phyloP scores from a whole-genome alignment of 208 protist species.

The Wallacemonas collosoma region DNA sequence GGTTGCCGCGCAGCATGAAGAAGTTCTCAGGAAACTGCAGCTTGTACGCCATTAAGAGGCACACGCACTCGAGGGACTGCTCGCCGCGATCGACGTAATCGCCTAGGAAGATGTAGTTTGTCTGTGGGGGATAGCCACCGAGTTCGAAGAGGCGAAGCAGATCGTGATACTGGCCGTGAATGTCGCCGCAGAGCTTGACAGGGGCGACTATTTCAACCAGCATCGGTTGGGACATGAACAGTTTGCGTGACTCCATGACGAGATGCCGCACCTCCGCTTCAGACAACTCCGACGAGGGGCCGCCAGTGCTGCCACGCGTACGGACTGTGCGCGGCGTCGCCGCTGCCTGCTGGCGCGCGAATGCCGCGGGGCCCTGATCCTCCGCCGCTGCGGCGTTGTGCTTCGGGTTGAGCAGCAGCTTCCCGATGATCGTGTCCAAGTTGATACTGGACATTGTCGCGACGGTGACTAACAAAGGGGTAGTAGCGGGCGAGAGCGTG shows the following conservation, averaged over 20 bases:
- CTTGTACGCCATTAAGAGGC: slow-evolving; percentile 98
- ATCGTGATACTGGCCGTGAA: slow-evolving; percentile 99
- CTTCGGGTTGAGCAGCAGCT: slow-evolving; percentile 61
- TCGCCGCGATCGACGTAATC: slow-evolving; percentile 99
- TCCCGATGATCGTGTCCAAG: slow-evolving; percentile 59
- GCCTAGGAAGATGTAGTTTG: slow-evolving; percentile 99
- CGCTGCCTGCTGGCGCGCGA: slow-evolving; percentile 44
- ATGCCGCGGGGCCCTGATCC: slow-evolving; percentile 22
- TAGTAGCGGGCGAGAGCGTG: neutral
- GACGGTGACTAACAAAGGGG: neutral
- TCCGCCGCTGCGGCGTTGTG: slow-evolving; percentile 52
- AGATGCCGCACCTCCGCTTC: slow-evolving; percentile 91
- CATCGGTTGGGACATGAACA: slow-evolving; percentile 84
- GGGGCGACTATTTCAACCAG: slow-evolving; percentile 92
- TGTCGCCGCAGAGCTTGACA: slow-evolving; percentile 97
- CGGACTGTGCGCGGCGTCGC: slow-evolving; percentile 20
- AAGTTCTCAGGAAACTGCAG: slow-evolving; percentile 99
- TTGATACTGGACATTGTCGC: slow-evolving; percentile 15
- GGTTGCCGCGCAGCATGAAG: slow-evolving; percentile 99
- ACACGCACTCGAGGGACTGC: slow-evolving; percentile 98
- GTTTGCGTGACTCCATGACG: slow-evolving; percentile 76
- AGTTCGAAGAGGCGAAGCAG: slow-evolving; percentile 99
- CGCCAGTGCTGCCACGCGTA: slow-evolving; percentile 8
- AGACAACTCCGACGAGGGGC: slow-evolving; percentile 41
- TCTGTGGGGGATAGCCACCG: slow-evolving; percentile 98